These are phyloP conservation scores for Fusarium sulawesiense DNA, from an alignment of 2,329 filamentous ascomycete species.

Conservation along the genomic window DNA sequence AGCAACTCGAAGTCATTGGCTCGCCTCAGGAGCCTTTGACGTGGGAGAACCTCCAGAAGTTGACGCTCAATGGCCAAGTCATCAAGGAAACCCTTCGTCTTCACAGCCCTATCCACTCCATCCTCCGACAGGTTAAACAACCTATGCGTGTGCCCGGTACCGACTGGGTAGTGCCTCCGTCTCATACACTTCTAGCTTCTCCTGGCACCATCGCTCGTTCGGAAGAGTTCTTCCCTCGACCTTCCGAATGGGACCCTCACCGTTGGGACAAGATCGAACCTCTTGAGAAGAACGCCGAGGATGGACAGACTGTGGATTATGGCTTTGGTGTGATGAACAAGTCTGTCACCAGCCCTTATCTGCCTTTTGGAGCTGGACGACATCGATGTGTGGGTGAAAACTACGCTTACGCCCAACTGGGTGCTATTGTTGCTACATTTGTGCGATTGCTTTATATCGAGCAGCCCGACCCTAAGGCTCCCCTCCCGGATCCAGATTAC, in stretches of 20 bases:
- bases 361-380: conserved; percentile 94
- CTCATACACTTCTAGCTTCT: conserved; percentile 85
- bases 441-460: conserved; percentile 81
- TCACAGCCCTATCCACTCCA: conserved; percentile 92
- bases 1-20: conserved; percentile 76
- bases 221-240: conserved; percentile 81
- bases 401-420: conserved; percentile 91
- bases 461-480: conserved; percentile 63
- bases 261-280: conserved; percentile 74
- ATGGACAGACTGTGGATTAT: conserved; percentile 85
- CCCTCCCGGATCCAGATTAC: conserved; percentile 72
- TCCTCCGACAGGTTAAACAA: conserved; percentile 88
- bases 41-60: conserved; percentile 79
- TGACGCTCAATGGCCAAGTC: conserved; percentile 83
- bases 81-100: conserved; percentile 92
- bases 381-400: conserved; percentile 97
- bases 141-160: conserved; percentile 86
- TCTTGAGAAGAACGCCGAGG: conserved; percentile 61
- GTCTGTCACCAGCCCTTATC: conserved; percentile 86
- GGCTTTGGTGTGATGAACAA: conserved; percentile 95
- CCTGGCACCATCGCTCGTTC: conserved; percentile 82
- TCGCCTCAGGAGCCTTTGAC: conserved; percentile 76
- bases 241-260: conserved; percentile 86
- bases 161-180: conserved; percentile 81
- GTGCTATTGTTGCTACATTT: conserved; percentile 81